Evolutionary conservation across 306 rosid genomes (phyloP), one percentile per base, ranked within the genome.

Genomic region (Fragaria nilgerrensis): DNA sequence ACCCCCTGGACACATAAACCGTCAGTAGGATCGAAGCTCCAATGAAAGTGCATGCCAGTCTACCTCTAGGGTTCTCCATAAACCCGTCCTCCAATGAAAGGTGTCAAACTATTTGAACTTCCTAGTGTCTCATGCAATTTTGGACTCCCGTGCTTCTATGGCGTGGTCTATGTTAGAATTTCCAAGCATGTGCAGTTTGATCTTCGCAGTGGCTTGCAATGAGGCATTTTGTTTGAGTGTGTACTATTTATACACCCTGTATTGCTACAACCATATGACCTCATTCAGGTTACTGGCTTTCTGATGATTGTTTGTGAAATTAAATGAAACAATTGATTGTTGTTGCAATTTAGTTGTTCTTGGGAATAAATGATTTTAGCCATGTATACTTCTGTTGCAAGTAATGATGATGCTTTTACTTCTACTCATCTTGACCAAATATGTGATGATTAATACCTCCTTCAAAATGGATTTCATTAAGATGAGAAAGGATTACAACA

Each of bases 1-100:
- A 41, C 53, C 27, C 77, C 77, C 13, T 41, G 23, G 9, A 58
- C 52, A 37, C 77, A 55, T 45, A 72, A 19, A n/a, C 75, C 23
- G 25, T 10, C 3, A 22, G 3, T 9, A n/a, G 5, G 4, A 56
- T n/a, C 3, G 9, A 56, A 56, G 14, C 1, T 9, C 29, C 27
- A 72, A 50, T 9, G 75, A 58, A 2, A 71, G 75, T 2, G 52
- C 62, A 49, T 49, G 61, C 7, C 23, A 48, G 23, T 73, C 15
- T n/a, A 56, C 63, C 32, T 22, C 63, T 55, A 23, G 5, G 32
- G 3, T n/a, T 29, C 77, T 56, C 69, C 77, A 74, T 5, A 37
- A 5, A 61, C 27, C 75, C 5, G 64, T 32, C 13, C 39, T 32
- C 34, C 34, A 32, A 32, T 0, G 25, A 43, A 74, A 44, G 7